phyloP scores from a whole-genome alignment of 2,329 filamentous ascomycete genomes.

The Cercospora nicotianae region DNA sequence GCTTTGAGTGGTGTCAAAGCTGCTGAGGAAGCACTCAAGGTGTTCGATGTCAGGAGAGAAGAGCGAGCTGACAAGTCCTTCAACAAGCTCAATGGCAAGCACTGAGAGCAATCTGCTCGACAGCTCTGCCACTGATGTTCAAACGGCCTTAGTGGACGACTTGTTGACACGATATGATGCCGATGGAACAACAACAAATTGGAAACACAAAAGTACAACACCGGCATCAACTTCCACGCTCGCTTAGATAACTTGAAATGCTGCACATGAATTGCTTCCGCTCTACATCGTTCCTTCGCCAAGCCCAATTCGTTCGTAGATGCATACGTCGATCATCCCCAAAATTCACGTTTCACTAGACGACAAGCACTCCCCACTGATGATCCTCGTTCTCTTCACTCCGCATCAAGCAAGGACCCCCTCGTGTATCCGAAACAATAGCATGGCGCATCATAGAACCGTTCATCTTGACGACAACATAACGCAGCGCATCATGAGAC shows the following conservation, averaged over 20 bases:
- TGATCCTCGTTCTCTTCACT: background rate
- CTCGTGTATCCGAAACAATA: background rate
- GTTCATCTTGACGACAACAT: background rate
- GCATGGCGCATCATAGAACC: background rate
- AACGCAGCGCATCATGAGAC: background rate
- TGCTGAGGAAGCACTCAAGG: conserved; percentile 77
- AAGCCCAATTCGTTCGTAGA: background rate
- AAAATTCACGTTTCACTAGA: background rate
- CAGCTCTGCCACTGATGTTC: background rate
- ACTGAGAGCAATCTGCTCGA: background rate
- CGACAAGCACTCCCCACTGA: background rate
- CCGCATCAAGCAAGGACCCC: background rate
- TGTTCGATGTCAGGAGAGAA: conserved; percentile 75
- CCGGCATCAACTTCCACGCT: background rate
- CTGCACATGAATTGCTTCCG: background rate
- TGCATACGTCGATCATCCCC: background rate
- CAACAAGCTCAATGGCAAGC: conserved; percentile 1
- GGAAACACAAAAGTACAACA: background rate
- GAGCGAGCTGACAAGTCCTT: conserved; percentile 61
- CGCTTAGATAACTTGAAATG: background rate
- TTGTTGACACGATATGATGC: background rate
- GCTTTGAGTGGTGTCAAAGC: conserved; percentile 84
- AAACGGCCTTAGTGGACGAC: background rate
- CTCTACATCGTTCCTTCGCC: background rate
- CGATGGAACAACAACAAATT: background rate